Evolutionary conservation across 345 rosid species (phyloP), one percentile per base, ranked within the genome.

Genomic region (Aurinia saxatilis): DNA sequence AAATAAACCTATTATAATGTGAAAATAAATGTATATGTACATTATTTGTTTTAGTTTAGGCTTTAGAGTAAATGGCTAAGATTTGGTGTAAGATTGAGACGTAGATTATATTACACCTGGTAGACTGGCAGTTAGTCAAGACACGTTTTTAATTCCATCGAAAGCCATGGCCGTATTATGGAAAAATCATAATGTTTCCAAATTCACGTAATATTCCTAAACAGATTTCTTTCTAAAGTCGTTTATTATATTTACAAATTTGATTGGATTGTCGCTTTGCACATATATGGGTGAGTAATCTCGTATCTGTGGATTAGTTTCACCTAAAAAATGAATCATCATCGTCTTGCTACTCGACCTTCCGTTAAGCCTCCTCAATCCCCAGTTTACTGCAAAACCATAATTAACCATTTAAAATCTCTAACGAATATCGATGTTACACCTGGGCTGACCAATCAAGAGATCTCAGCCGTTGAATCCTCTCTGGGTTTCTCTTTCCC

Each of bases 401-500:
- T 86, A 5, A 73, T 84, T 7, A 50, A 69, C 56, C 81, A 80
- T 53, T 81, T 91, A 12, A 66, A 46, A 42, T 81, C 85, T 5
- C 74, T 74, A 23, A 55, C 80, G 67, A 69, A 66, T 58, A 30
- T 88, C 46, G 79, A 81, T 0, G 75, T 84, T 60, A 76, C 75
- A 14, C 82, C 82, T 0, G 96, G 96, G 19, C 78, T 91, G 15
- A 76, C 79, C n/a, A 83, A 74, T 66, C 63, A 52, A 11, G 96
- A 91, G 73, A 82, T 91, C 75, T 15, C 69, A 57, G 50, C 71
- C 50, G 66, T 88, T 18, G 95, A 91, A 67, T 80, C 87, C 10
- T 41, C 64, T n/a, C 76, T 81, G 47, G 47, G 66, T 40, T 80
- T 91, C 79, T 64, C 85, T 9, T 91, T 88, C 78, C 98, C 98